These are phyloP conservation scores for Colletotrichum gigasporum DNA, from an alignment of 2,329 filamentous ascomycete species.

Conservation along the genomic window DNA sequence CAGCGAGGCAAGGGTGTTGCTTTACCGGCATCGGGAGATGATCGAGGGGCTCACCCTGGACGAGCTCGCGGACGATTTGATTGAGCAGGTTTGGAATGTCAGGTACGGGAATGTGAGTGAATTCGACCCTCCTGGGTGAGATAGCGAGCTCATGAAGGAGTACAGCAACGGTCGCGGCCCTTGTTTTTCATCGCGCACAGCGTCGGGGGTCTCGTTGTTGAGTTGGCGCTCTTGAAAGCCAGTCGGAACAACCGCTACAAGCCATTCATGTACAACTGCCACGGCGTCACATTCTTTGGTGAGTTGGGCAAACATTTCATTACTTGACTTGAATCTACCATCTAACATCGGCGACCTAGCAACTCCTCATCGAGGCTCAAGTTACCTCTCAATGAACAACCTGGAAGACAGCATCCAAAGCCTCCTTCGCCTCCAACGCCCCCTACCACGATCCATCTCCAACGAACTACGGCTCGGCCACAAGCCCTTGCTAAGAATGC, in stretches of 20 bases:
- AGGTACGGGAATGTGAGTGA: constrained; percentile 41
- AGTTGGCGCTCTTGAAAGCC: constrained; percentile 63
- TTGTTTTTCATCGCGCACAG: constrained; percentile 70
- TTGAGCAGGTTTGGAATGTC: constrained; percentile 52
- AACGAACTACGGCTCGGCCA: constrained; percentile 61
- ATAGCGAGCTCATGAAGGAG: not conserved
- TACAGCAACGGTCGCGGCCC: constrained; percentile 52
- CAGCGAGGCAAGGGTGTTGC: constrained; percentile 57
- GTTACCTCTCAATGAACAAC: constrained; percentile 67
- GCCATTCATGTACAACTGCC: constrained; percentile 63
- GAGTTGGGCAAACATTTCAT: constrained; percentile 33
- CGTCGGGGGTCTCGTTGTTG: constrained; percentile 68
- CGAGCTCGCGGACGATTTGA: constrained; percentile 54
- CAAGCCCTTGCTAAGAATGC: constrained; percentile 55
- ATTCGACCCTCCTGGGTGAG: constrained; percentile 13
- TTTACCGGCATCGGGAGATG: constrained; percentile 60
- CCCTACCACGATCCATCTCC: constrained; percentile 60
- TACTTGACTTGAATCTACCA: too few species aligned
- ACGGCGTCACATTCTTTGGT: constrained; percentile 70
- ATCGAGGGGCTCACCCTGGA: constrained; percentile 53
- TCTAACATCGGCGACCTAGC: too few species aligned
- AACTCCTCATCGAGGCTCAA: constrained; percentile 71
- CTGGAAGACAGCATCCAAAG: constrained; percentile 63
- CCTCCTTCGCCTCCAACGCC: constrained; percentile 59
- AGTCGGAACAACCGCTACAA: constrained; percentile 47